Conservation (phyloP, 2,329 filamentous ascomycete genomes). For the Scedosporium dehoogii region DNA sequence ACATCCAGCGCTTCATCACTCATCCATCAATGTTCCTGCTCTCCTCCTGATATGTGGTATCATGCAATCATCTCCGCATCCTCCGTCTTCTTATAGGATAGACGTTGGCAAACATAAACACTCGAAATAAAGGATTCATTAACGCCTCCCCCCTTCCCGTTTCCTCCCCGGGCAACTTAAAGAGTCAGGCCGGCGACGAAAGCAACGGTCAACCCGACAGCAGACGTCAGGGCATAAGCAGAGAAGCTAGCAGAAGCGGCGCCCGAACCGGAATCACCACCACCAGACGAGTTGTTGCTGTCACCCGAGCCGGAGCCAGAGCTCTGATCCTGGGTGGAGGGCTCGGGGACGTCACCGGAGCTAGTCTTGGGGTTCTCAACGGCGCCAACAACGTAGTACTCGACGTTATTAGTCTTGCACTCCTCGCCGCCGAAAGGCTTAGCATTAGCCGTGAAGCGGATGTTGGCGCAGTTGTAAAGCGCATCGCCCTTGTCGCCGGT, state of each 20-base stretch:
- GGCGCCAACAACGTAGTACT: constrained; percentile 17
- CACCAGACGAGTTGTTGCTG: background rate
- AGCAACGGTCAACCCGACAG: constrained; percentile 25
- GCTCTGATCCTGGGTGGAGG: background rate
- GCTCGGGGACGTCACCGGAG: constrained; percentile 2
- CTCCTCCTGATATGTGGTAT: background rate
- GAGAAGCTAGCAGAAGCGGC: constrained; percentile 12
- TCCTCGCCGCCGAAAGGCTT: constrained; percentile 32
- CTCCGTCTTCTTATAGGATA: background rate
- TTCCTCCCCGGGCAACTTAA: constrained; percentile 13
- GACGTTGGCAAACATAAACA: too few species aligned
- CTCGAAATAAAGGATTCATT: background rate
- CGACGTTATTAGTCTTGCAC: constrained; percentile 29
- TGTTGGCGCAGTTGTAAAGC: constrained; percentile 68
- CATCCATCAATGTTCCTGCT: background rate
- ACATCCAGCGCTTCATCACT: constrained; percentile 4
- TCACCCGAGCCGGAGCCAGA: background rate
- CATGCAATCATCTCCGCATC: background rate
- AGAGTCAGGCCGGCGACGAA: constrained; percentile 27
- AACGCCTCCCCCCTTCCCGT: background rate
- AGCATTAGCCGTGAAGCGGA: constrained; percentile 50
- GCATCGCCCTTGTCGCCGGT: constrained; percentile 47
- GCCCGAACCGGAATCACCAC: constrained; percentile 6
- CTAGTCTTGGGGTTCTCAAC: constrained; percentile 16
- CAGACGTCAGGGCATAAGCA: constrained; percentile 21